Evolutionary conservation across 306 rosid species (phyloP), one percentile per base, ranked within the genome.

Genomic region (Fagus sylvatica): DNA sequence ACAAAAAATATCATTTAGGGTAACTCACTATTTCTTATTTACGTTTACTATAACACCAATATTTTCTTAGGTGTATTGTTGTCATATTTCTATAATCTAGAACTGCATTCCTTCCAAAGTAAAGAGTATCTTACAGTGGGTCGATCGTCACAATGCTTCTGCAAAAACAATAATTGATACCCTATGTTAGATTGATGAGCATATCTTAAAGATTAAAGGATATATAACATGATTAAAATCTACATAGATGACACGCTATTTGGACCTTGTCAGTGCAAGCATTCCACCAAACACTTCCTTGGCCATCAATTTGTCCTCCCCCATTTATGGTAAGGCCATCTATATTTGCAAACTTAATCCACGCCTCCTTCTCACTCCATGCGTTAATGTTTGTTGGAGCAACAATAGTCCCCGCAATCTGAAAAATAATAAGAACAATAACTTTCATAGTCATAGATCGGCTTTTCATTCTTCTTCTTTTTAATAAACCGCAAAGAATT

Each of bases 261-360:
- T 22, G 89, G 90, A 28, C 41, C 71, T 75, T 1, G 36, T 53
- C 7, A 2, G 16, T 36, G 33, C 56, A 30, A 28, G 48, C 30
- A 6, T 49, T 53, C 91, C 93, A 90, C 93, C 91, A 90, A 9
- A 76, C 15, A 64, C 80, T 77, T 74, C 94, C 94, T 74, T 84
- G 87, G 40, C 86, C 91, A 80, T 90, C 79, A 56, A 87, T 49
- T 9, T 6, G 5, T 15, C 91, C 90, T 10, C 76, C 79, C 34
- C 94, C 91, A 7, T 72, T 3, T 19, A 90, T 10, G 11, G 57
- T 16, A 68, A 89, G 88, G 0, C 83, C 88, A 28, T 33, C 34
- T 78, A 87, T 57, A 2, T 0, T 0, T 0, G 0, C 0, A 6
- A 87, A 89, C 7, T 3, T 28, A 1, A 87, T 36, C 90, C 91